Conservation (phyloP, 2,329 filamentous ascomycete species). For the Aspergillus ochraceus region DNA sequence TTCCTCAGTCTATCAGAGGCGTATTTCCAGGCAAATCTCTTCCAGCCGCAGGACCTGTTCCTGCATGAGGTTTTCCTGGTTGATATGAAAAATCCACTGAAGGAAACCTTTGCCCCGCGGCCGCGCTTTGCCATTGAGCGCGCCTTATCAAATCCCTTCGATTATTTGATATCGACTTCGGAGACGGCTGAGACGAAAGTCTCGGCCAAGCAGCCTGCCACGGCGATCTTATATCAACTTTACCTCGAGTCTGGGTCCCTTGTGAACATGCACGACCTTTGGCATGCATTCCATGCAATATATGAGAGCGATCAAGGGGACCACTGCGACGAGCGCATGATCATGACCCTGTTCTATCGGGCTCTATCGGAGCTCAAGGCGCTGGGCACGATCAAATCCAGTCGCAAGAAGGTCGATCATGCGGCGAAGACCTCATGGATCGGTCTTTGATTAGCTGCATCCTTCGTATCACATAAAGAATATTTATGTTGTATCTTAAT, state of each 20-base stretch:
- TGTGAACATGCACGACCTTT: conserved; percentile 63
- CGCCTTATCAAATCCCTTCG: conserved; percentile 58
- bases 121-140: conserved; percentile 61
- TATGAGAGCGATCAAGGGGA: conserved; percentile 38
- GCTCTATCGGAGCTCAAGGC: conserved; percentile 80
- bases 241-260: conserved; percentile 63
- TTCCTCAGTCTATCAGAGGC: conserved; percentile 47
- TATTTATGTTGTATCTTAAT: conserved; percentile 2
- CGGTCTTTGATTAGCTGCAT: conserved; percentile 49
- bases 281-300: conserved; percentile 61
- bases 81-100: conserved; percentile 57
- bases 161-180: conserved; percentile 59
- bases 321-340: conserved; percentile 32
- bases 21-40: conserved; percentile 48
- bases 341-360: conserved; percentile 77
- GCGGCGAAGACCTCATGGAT: conserved; percentile 80
- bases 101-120: conserved; percentile 58
- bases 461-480: background rate
- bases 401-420: conserved; percentile 89
- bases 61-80: conserved; percentile 60
- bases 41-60: conserved; percentile 52
- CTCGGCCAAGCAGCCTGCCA: conserved; percentile 56
- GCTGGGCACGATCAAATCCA: conserved; percentile 84
- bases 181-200: conserved; percentile 33
- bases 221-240: conserved; percentile 61